A percentile compares a stretch with the other conserved stretches of the same genome.
Conservation (phyloP, 306 rosid genomes). For the Luffa acutangula region DNA sequence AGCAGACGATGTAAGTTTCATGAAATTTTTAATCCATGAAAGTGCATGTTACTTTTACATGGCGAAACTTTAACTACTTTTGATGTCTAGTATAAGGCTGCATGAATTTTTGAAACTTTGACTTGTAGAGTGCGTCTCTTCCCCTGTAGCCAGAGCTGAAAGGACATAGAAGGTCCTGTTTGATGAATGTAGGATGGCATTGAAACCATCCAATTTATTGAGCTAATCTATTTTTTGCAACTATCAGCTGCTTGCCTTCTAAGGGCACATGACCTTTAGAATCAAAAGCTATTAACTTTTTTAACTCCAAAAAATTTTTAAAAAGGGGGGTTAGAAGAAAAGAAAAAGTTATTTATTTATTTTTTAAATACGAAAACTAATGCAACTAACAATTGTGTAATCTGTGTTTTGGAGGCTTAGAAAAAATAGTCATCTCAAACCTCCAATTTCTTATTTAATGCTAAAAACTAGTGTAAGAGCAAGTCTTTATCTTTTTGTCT, state of each 20-base stretch:
- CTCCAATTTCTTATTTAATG: neutral
- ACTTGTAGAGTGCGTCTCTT: neutral
- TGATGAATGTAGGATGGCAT: neutral
- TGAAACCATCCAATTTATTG: neutral
- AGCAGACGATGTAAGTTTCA: slow-evolving; percentile 78
- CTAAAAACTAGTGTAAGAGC: neutral
- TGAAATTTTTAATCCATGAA: neutral
- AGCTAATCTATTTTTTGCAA: neutral
- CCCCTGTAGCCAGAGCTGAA: neutral
- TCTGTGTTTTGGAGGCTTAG: neutral
- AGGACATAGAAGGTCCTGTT: neutral
- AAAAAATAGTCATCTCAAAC: neutral
- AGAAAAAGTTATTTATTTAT: neutral
- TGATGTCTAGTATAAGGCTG: neutral
- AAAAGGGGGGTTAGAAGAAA: too few species aligned
- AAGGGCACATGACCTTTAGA: neutral
- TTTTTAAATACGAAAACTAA: neutral
- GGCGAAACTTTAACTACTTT: neutral
- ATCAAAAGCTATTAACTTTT: neutral
- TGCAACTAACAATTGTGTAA: neutral
- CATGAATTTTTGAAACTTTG: neutral
- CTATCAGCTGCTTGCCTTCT: neutral
- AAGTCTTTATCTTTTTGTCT: neutral
- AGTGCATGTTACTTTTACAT: neutral
- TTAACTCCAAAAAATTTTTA: neutral